These are phyloP conservation scores for Suhomyces choctaworum DNA, from an alignment of 1,139 yeast species.

Conservation along the genomic window DNA sequence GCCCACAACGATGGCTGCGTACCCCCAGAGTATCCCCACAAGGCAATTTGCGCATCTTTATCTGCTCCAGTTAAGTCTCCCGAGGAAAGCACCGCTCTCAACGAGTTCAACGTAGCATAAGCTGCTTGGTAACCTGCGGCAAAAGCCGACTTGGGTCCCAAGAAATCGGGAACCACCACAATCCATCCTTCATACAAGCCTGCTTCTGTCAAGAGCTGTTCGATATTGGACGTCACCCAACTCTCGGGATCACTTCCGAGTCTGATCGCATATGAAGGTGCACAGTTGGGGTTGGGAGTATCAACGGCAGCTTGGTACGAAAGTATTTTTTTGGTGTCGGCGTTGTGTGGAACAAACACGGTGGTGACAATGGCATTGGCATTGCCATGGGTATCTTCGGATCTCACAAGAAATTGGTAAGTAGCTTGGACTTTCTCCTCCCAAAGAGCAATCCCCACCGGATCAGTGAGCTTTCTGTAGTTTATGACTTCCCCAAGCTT, in stretches of 20 bases:
- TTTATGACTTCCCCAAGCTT: conserved; percentile 29
- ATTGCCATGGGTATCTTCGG: conserved; percentile 34
- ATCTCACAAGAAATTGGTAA: conserved; percentile 36
- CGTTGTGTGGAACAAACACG: conserved; percentile 31
- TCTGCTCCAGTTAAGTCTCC: conserved; percentile 26
- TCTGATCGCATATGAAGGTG: conserved; percentile 33
- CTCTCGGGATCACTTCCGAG: conserved; percentile 19
- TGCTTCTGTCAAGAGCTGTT: conserved; percentile 13
- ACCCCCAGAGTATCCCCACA: conserved; percentile 44
- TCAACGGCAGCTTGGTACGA: conserved; percentile 41
- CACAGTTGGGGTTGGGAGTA: conserved; percentile 29
- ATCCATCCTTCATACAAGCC: conserved; percentile 31
- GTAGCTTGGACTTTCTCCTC: conserved; percentile 22
- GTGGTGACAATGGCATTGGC: conserved; percentile 37
- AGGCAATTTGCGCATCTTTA: conserved; percentile 23
- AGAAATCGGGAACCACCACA: conserved; percentile 36
- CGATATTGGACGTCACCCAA: conserved; percentile 9
- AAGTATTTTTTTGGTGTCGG: conserved; percentile 29
- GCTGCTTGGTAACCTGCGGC: conserved; percentile 33
- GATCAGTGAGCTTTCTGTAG: conserved; percentile 17
- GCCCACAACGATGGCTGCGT: conserved; percentile 40
- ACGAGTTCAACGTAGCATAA: conserved; percentile 28
- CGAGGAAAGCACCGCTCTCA: conserved; percentile 27
- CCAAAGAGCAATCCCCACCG: conserved; percentile 1
- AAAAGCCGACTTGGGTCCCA: conserved; percentile 31